Evolutionary conservation across 345 rosid species (phyloP).

Genomic region (Sonneratia caseolaris): DNA sequence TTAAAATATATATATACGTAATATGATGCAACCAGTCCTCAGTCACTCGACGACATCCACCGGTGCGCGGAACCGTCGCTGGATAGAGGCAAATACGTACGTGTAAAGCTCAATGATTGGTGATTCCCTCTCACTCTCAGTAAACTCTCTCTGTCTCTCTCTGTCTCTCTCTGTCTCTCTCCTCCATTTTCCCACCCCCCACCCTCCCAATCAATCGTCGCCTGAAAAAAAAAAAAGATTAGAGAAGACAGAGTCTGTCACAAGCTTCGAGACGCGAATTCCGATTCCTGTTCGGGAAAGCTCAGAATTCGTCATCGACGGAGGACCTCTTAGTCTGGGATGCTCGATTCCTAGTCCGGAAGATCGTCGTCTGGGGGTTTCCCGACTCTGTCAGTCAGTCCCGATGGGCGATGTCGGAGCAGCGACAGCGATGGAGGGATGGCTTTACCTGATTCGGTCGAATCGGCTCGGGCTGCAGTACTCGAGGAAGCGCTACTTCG

Average conservation of each 20-base stretch:
- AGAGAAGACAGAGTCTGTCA: too few relatives aligned
- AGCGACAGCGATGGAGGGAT: conserved; percentile 65
- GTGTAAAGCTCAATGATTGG: neutral
- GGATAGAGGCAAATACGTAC: too few relatives aligned
- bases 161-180: neutral
- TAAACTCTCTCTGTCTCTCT: too few relatives aligned
- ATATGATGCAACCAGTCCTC: too few relatives aligned
- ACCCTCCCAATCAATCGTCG: neutral
- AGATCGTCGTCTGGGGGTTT: neutral
- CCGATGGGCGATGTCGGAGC: conserved; percentile 7
- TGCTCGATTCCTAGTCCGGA: neutral
- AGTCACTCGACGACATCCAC: too few relatives aligned
- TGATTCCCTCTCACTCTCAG: neutral
- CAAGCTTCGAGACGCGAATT: neutral
- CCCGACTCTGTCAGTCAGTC: neutral
- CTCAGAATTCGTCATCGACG: neutral
- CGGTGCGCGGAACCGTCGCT: too few relatives aligned
- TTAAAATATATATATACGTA: too few relatives aligned
- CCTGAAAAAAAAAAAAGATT: too few relatives aligned
- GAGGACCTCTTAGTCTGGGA: neutral
- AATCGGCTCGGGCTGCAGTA: conserved; percentile 72
- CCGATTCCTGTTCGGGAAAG: neutral
- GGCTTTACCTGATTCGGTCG: conserved; percentile 73
- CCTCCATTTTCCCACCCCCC: neutral
- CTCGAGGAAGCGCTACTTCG: conserved; percentile 75